A percentile compares a stretch with the other conserved stretches of the same genome.
Evolutionary conservation across 257 asterid species (phyloP).

Genomic region (Forsythia suspensa): DNA sequence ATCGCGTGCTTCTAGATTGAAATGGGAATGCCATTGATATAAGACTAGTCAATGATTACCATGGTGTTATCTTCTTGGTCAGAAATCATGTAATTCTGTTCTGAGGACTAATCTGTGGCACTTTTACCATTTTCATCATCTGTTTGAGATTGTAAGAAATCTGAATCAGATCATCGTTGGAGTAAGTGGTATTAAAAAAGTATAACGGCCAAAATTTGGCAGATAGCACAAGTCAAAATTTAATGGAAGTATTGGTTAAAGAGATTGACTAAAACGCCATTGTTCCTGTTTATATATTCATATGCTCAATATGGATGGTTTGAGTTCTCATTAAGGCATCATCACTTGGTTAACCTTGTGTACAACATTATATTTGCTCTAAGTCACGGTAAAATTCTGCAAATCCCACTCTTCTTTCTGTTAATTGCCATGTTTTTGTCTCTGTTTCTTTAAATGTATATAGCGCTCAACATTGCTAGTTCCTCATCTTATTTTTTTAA

Average conservation of each 20-base stretch:
- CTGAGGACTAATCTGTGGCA: constrained; percentile 1
- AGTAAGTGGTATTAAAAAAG: not conserved
- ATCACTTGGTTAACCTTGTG: not conserved
- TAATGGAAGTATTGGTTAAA: too few species aligned
- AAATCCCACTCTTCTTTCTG: not conserved
- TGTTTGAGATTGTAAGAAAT: not conserved
- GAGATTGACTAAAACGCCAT: not conserved
- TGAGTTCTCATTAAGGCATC: not conserved
- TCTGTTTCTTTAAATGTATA: constrained; percentile 6
- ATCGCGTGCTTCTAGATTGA: too few species aligned
- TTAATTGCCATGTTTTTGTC: constrained; percentile 4
- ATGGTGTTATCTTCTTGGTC: not conserved
- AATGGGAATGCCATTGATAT: not conserved
- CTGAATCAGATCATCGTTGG: not conserved
- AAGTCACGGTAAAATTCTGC: not conserved
- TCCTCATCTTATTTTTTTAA: too few species aligned
- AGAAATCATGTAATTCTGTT: not conserved
- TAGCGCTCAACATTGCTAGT: too few species aligned
- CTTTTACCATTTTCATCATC: not conserved
- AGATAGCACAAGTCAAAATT: too few species aligned
- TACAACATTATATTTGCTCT: too few species aligned
- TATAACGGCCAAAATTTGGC: not conserved
- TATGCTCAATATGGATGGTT: not conserved
- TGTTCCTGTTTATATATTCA: constrained; percentile 12
- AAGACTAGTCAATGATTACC: not conserved